Percentiles rank a stretch among this genome's conserved stretches.
These are phyloP conservation scores for Coemansia sp. DNA, from an alignment of 192 early-diverging fungal genomes.

Conservation along the genomic window DNA sequence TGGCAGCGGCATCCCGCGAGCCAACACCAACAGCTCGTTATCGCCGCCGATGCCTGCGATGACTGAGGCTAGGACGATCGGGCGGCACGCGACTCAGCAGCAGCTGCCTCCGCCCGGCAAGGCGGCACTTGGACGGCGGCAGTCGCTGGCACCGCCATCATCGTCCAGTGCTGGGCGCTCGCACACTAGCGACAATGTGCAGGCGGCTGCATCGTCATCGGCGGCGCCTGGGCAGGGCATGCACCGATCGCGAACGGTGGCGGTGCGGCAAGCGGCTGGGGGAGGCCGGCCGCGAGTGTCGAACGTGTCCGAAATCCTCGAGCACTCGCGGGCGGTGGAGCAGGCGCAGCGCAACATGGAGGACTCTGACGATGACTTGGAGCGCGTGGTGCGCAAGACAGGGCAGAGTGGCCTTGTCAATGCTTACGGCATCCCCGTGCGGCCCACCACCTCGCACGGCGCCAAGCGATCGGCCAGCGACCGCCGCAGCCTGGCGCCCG, in stretches of 20 bases:
- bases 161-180: constrained; percentile 9
- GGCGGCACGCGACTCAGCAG: constrained; percentile 16
- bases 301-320: constrained; percentile 39
- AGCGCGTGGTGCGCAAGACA: constrained; percentile 47
- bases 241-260: constrained; percentile 12
- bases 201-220: neutral
- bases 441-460: constrained; percentile 32
- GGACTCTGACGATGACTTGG: constrained; percentile 45
- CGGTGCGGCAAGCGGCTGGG: constrained; percentile 17
- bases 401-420: constrained; percentile 45
- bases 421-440: constrained; percentile 39
- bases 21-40: constrained; percentile 21
- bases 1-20: constrained; percentile 32
- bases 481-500: constrained; percentile 39
- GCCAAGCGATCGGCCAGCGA: constrained; percentile 29
- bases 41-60: constrained; percentile 38
- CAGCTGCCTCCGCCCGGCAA: constrained; percentile 32
- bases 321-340: constrained; percentile 27
- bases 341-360: constrained; percentile 26
- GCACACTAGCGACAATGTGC: constrained; percentile 12
- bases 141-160: constrained; percentile 37
- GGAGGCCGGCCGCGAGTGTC: constrained; percentile 24
- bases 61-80: constrained; percentile 18
- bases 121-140: constrained; percentile 20
- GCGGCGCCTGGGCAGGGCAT: neutral